Conservation (phyloP, 495 filamentous ascomycete species). For the Usnea hakonensis region DNA sequence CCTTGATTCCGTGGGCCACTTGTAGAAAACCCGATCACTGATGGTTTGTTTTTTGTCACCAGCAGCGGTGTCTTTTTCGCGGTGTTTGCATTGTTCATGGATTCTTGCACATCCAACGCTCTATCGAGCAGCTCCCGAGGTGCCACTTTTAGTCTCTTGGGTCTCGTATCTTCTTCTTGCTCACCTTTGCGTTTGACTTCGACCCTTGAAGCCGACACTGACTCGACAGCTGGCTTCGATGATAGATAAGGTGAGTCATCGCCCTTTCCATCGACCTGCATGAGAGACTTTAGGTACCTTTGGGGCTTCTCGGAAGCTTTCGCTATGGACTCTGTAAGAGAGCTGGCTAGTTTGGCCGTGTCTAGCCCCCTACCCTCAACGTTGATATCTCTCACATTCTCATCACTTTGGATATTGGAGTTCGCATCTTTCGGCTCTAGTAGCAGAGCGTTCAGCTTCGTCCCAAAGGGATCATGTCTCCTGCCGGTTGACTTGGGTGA, state of each 20-base stretch:
- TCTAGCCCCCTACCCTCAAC: background rate
- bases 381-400: background rate
- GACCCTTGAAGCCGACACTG: background rate
- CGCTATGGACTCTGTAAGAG: background rate
- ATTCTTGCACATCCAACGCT: background rate
- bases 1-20: constrained; percentile 31
- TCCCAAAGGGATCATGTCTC: constrained; percentile 3
- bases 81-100: too few relatives aligned
- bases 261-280: background rate
- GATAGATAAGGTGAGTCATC: background rate
- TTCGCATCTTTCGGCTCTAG: background rate
- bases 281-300: background rate
- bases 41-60: constrained; percentile 14
- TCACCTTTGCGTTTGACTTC: background rate
- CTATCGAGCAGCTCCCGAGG: background rate
- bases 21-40: constrained; percentile 25
- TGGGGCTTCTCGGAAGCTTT: background rate
- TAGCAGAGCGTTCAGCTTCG: background rate
- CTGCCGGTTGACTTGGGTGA: background rate
- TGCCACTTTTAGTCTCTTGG: background rate
- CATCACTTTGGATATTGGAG: background rate
- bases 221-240: background rate
- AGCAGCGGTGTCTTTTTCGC: background rate
- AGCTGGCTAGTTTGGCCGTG: too few relatives aligned
- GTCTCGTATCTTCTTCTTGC: background rate